phyloP scores from a whole-genome alignment of 2,329 filamentous ascomycete species.

The Apiospora aurea region DNA sequence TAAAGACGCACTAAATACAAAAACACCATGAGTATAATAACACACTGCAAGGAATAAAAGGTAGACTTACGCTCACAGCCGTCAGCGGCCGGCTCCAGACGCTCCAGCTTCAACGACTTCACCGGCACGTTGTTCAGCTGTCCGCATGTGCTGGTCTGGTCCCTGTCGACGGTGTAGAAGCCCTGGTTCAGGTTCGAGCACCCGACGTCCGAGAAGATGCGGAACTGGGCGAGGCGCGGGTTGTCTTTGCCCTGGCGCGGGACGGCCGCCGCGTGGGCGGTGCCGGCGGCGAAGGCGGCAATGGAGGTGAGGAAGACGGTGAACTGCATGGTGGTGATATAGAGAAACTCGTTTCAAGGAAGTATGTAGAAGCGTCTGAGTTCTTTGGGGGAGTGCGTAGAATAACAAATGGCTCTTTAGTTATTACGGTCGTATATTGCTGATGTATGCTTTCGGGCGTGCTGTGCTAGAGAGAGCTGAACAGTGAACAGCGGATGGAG shows the following conservation, averaged over 20 bases:
- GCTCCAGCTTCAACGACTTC: conserved; percentile 22
- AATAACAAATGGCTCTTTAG: conserved; percentile 1
- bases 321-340: conserved; percentile 8
- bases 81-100: background rate
- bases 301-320: conserved; percentile 2
- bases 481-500: background rate
- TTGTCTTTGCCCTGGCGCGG: conserved; percentile 27
- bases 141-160: conserved; percentile 23
- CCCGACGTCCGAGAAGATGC: conserved; percentile 26
- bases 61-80: conserved; percentile 25
- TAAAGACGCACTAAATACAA: background rate
- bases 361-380: background rate
- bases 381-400: background rate
- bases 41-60: background rate
- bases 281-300: conserved; percentile 9
- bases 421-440: background rate
- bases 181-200: conserved; percentile 28
- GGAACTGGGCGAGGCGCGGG: conserved; percentile 27
- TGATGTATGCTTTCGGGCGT: background rate
- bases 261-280: conserved; percentile 21
- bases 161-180: conserved; percentile 28
- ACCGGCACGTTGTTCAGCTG: conserved; percentile 17
- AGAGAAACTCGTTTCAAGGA: background rate
- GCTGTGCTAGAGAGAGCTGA: background rate
- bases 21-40: background rate